Conservation (phyloP, 768 basidiomycete genomes). For the Tulasnella sp. region DNA sequence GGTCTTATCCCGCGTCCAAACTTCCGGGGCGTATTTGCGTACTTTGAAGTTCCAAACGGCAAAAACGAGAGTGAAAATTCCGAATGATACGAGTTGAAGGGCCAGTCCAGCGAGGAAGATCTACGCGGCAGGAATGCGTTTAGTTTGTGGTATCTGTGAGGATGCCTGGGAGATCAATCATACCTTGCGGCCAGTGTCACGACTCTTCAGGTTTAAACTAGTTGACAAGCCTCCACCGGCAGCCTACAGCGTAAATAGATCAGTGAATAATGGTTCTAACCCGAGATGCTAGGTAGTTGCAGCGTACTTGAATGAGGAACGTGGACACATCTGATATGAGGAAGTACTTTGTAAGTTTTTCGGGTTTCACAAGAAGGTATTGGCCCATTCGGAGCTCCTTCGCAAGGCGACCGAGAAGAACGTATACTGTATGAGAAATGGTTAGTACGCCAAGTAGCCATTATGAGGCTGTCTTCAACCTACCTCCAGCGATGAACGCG, state of each 20-base stretch:
- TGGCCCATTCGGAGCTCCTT: neutral
- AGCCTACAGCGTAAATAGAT: conserved; percentile 31
- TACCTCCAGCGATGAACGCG: conserved; percentile 49
- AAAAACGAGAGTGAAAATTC: conserved; percentile 18
- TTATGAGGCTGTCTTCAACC: neutral
- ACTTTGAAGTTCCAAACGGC: conserved; percentile 24
- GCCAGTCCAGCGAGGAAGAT: conserved; percentile 48
- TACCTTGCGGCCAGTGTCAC: conserved; percentile 31
- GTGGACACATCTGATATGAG: conserved; percentile 53
- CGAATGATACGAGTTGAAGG: conserved; percentile 41
- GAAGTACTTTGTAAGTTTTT: conserved; percentile 55
- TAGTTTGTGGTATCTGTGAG: neutral
- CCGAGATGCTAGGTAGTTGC: neutral
- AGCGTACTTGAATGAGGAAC: conserved; percentile 51
- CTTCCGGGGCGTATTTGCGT: conserved; percentile 30
- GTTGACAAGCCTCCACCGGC: conserved; percentile 40
- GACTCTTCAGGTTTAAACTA: conserved; percentile 28
- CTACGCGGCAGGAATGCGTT: conserved; percentile 23
- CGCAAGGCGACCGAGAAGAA: too few relatives aligned
- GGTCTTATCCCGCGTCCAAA: conserved; percentile 32
- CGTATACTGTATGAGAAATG: conserved; percentile 20
- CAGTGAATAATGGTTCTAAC: neutral
- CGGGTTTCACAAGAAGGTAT: conserved; percentile 44
- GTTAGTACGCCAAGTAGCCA: neutral
- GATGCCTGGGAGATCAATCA: neutral